Evolutionary conservation across 805 yeast genomes (phyloP).

Genomic region (Teunomyces barrocoloradensis): DNA sequence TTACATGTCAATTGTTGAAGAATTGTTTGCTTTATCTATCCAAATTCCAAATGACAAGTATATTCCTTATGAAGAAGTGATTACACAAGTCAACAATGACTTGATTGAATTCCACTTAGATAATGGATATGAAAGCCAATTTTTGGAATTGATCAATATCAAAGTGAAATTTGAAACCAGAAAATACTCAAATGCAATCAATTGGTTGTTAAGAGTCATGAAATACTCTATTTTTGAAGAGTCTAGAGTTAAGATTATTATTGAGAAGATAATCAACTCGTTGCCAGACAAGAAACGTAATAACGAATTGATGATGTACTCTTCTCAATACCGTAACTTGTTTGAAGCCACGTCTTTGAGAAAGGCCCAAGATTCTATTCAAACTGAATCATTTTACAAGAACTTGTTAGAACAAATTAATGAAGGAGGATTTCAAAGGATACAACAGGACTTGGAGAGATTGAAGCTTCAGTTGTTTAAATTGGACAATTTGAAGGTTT

Average conservation of each 20-base stretch:
- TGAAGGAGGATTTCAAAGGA: conserved; percentile 45
- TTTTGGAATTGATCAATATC: conserved; percentile 65
- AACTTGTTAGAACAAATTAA: conserved; percentile 46
- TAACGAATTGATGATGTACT: conserved; percentile 62
- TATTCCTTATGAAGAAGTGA: conserved; percentile 73
- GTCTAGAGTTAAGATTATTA: conserved; percentile 61
- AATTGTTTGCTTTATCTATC: conserved; percentile 72
- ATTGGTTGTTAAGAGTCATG: conserved; percentile 71
- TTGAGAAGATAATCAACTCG: conserved; percentile 59
- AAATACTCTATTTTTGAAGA: conserved; percentile 70
- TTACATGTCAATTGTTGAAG: conserved; percentile 60
- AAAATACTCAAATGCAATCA: conserved; percentile 66
- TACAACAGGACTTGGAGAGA: conserved; percentile 49
- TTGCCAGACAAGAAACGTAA: conserved; percentile 63
- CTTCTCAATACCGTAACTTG: conserved; percentile 54
- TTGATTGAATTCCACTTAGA: conserved; percentile 58
- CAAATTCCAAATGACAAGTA: conserved; percentile 55
- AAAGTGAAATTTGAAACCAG: conserved; percentile 57
- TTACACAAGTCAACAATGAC: conserved; percentile 68
- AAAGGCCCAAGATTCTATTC: conserved; percentile 63
- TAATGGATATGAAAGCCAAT: conserved; percentile 56
- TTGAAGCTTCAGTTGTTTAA: conserved; percentile 54
- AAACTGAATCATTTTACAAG: conserved; percentile 57
- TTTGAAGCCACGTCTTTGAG: conserved; percentile 61
- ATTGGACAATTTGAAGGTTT: conserved; percentile 58